These are phyloP conservation scores for Boletus eberwhitei DNA, from an alignment of 768 basidiomycete species.

Conservation along the genomic window DNA sequence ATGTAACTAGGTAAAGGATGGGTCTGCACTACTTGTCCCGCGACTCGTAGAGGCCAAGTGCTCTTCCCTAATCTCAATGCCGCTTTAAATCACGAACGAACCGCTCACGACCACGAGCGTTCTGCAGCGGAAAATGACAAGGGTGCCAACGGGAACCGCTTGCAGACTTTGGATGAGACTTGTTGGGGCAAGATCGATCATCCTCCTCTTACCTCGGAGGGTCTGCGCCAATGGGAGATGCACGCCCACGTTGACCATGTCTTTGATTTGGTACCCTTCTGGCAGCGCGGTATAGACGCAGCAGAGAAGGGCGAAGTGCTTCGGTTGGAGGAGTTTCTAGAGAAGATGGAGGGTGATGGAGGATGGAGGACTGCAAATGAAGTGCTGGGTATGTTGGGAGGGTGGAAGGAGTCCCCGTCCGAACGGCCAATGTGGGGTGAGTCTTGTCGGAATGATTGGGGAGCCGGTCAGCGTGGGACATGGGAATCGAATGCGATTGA, in stretches of 20 bases:
- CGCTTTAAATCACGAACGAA: slow-evolving; percentile 33
- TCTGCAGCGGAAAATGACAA: slow-evolving; percentile 3
- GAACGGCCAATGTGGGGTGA: slow-evolving; percentile 12
- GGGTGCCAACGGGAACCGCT: not conserved
- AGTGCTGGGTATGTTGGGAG: slow-evolving; percentile 30
- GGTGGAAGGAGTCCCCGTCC: slow-evolving; percentile 12
- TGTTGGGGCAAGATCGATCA: slow-evolving; percentile 31
- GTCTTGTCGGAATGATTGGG: slow-evolving; percentile 7
- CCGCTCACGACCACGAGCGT: slow-evolving; percentile 16
- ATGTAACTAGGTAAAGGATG: slow-evolving; percentile 31
- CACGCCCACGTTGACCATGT: slow-evolving; percentile 44
- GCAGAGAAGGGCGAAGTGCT: slow-evolving; percentile 44
- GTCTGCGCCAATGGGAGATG: slow-evolving; percentile 28
- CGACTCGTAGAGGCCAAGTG: slow-evolving; percentile 14
- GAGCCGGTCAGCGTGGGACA: slow-evolving; percentile 1
- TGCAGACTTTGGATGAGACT: slow-evolving; percentile 17
- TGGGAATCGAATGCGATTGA: slow-evolving; percentile 5
- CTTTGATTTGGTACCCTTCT: slow-evolving; percentile 51
- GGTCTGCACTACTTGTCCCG: slow-evolving; percentile 34
- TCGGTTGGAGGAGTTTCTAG: slow-evolving; percentile 45
- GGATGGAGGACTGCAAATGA: slow-evolving; percentile 31
- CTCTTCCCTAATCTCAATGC: slow-evolving; percentile 26
- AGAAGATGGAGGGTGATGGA: slow-evolving; percentile 36
- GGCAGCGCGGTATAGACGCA: slow-evolving; percentile 47
- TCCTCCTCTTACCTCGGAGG: slow-evolving; percentile 29